Percentiles rank a stretch among this genome's conserved stretches.
phyloP scores from a whole-genome alignment of 192 early-diverging fungal genomes.

The Gryganskiella cystojenkinii region DNA sequence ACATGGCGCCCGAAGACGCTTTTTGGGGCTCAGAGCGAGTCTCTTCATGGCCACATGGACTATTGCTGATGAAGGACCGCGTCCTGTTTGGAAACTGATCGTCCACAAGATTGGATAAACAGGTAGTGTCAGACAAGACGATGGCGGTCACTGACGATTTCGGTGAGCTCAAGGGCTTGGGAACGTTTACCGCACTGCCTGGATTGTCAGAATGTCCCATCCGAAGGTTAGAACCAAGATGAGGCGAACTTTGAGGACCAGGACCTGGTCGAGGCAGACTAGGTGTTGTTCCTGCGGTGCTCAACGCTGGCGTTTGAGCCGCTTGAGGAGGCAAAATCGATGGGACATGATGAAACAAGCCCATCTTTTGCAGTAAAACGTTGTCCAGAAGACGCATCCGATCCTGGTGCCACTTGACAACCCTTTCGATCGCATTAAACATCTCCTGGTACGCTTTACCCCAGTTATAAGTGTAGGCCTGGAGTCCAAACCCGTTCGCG shows the following conservation, averaged over 20 bases:
- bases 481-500: constrained; percentile 51
- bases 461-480: constrained; percentile 65
- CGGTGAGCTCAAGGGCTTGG: constrained; percentile 29
- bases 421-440: constrained; percentile 51
- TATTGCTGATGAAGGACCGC: constrained; percentile 18
- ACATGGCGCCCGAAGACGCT: constrained; percentile 12
- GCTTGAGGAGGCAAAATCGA: constrained; percentile 20
- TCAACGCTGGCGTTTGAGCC: constrained; percentile 1
- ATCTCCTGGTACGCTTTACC: constrained; percentile 57
- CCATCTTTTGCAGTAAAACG: constrained; percentile 70
- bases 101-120: constrained; percentile 38
- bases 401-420: constrained; percentile 59
- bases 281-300: constrained; percentile 9
- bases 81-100: constrained; percentile 49
- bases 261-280: constrained; percentile 11
- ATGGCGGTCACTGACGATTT: constrained; percentile 16
- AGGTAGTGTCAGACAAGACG: constrained; percentile 19
- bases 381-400: constrained; percentile 60
- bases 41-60: constrained; percentile 32
- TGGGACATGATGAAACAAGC: constrained; percentile 67
- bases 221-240: constrained; percentile 36
- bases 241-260: constrained; percentile 28
- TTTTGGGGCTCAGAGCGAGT: constrained; percentile 21
- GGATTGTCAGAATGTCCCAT: constrained; percentile 9
- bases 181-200: constrained; percentile 10